Evolutionary conservation across 2,329 filamentous ascomycete species (phyloP).

Genomic region (Meredithiella fracta): DNA sequence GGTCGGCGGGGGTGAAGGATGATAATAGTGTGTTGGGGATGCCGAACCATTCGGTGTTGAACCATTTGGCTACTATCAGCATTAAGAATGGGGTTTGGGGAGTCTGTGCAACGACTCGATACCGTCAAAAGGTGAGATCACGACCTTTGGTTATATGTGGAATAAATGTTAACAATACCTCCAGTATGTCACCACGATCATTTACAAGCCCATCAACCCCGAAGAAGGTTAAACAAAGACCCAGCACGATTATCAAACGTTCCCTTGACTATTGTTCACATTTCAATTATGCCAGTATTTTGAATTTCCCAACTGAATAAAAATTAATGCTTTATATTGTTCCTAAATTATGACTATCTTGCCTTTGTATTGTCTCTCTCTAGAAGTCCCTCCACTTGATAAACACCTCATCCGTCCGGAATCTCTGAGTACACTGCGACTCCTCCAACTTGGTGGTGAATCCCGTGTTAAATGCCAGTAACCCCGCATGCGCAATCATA

Average conservation of each 20-base stretch:
- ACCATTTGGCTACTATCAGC: constrained; percentile 91
- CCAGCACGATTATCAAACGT: too few species aligned
- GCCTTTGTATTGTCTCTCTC: constrained; percentile 4
- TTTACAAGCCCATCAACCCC: constrained; percentile 72
- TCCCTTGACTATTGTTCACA: too few species aligned
- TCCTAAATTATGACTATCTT: too few species aligned
- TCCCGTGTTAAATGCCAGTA: constrained; percentile 70
- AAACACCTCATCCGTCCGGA: constrained; percentile 67
- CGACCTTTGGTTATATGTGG: not conserved
- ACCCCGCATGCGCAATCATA: constrained; percentile 95
- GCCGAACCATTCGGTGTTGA: constrained; percentile 81
- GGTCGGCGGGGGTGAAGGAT: constrained; percentile 82
- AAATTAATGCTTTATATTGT: too few species aligned
- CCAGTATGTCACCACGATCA: constrained; percentile 91
- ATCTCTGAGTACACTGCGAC: constrained; percentile 70
- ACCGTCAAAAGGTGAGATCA: constrained; percentile 67
- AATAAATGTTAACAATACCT: not conserved
- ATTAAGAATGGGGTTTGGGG: constrained; percentile 94
- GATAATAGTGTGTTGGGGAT: constrained; percentile 94
- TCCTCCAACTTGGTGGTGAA: constrained; percentile 62
- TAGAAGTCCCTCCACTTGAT: constrained; percentile 57
- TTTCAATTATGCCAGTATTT: not conserved
- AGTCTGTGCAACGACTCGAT: constrained; percentile 91
- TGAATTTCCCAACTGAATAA: too few species aligned
- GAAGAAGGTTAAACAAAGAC: constrained; percentile 6